Evolutionary conservation across 2,329 filamentous ascomycete genomes (phyloP).

Genomic region (Neonectria magnoliae): DNA sequence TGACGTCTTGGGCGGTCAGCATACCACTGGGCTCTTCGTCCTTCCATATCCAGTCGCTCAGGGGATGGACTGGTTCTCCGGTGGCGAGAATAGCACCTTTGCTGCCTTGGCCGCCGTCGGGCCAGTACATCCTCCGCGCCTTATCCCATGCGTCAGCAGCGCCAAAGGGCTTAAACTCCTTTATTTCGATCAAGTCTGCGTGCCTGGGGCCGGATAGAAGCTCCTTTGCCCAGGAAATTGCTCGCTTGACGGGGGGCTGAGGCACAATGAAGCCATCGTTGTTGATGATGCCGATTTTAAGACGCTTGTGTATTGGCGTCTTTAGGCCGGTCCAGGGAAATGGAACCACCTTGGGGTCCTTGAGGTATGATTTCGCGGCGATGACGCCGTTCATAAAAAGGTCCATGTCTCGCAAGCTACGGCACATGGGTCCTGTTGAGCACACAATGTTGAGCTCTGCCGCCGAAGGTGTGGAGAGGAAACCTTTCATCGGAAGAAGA

Average conservation of each 20-base stretch:
- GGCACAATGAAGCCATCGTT: conserved; percentile 51
- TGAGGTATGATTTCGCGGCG: conserved; percentile 30
- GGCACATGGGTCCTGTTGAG: conserved; percentile 42
- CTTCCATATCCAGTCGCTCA: conserved; percentile 54
- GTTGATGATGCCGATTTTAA: conserved; percentile 56
- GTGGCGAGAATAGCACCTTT: conserved; percentile 46
- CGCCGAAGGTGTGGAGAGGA: conserved; percentile 33
- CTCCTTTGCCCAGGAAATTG: conserved; percentile 47
- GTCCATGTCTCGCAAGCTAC: conserved; percentile 37
- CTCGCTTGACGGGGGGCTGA: conserved; percentile 51
- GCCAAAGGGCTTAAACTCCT: conserved; percentile 47
- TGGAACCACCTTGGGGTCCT: conserved; percentile 43
- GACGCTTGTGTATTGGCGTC: conserved; percentile 17
- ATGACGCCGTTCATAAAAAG: conserved; percentile 31
- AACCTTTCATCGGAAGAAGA: conserved; percentile 41
- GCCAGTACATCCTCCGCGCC: conserved; percentile 57
- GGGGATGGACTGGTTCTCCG: conserved; percentile 56
- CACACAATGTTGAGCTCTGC: conserved; percentile 49
- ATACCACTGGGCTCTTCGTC: conserved; percentile 41
- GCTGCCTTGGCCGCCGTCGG: conserved; percentile 51
- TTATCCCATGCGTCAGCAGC: conserved; percentile 42
- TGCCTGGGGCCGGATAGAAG: conserved; percentile 32
- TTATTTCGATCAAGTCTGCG: conserved; percentile 43
- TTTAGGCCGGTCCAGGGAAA: conserved; percentile 45
- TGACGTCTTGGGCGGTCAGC: conserved; percentile 31